A percentile compares a stretch with the other conserved stretches of the same genome.
Conservation (phyloP, 2,329 filamentous ascomycete species). For the Cryphonectria nitschkei region DNA sequence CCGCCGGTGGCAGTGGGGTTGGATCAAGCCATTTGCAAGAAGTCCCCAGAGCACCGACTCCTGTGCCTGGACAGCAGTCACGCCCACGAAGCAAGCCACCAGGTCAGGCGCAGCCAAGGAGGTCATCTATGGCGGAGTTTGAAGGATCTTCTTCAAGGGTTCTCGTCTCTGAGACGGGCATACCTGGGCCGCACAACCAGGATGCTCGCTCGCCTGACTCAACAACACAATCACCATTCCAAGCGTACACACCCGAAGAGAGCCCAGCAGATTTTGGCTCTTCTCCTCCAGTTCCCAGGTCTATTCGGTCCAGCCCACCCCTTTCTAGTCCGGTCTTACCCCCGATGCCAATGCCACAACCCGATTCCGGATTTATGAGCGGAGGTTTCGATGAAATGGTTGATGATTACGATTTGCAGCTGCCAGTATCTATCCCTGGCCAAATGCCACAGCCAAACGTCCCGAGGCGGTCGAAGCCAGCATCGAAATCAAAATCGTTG, state of each 20-base stretch:
- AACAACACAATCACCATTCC: slow-evolving; percentile 53
- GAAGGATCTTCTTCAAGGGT: slow-evolving; percentile 38
- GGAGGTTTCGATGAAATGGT: slow-evolving; percentile 73
- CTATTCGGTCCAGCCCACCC: slow-evolving; percentile 62
- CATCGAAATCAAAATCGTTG: slow-evolving; percentile 6
- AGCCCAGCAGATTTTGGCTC: slow-evolving; percentile 86
- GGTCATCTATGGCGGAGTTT: slow-evolving; percentile 55
- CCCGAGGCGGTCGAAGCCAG: slow-evolving; percentile 11
- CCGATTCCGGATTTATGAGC: slow-evolving; percentile 85
- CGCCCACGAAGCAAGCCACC: slow-evolving; percentile 34
- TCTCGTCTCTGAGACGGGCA: slow-evolving; percentile 39
- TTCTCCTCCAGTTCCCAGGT: slow-evolving; percentile 80
- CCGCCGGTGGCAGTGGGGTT: slow-evolving; percentile 46
- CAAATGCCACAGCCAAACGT: slow-evolving; percentile 18
- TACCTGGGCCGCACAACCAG: slow-evolving; percentile 48
- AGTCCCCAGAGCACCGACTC: slow-evolving; percentile 76
- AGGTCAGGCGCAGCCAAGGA: slow-evolving; percentile 52
- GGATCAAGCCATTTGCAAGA: slow-evolving; percentile 65
- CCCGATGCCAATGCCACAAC: slow-evolving; percentile 59
- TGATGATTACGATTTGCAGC: slow-evolving; percentile 59
- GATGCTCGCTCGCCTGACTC: slow-evolving; percentile 63
- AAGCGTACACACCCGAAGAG: slow-evolving; percentile 55
- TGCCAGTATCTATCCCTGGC: slow-evolving; percentile 41
- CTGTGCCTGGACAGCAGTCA: slow-evolving; percentile 60
- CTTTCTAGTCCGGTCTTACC: slow-evolving; percentile 81